Evolutionary conservation across 306 rosid species (phyloP).

Genomic region (Quercus variabilis): DNA sequence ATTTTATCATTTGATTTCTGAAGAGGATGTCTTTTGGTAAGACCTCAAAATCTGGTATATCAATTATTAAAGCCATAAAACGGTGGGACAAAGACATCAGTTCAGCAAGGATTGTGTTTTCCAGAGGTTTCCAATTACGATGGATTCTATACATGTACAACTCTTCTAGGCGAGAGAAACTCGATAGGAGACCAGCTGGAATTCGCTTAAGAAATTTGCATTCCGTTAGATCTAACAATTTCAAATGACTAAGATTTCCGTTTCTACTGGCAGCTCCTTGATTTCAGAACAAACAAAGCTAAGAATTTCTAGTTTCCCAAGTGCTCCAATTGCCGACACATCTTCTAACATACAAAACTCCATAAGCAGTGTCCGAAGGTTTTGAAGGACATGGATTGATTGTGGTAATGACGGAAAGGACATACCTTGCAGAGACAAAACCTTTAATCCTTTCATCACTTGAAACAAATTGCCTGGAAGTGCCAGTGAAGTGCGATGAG

Average conservation of each 20-base stretch:
- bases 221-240: not conserved
- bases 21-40: too few species aligned
- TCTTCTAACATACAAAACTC: not conserved
- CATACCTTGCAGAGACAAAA: not conserved
- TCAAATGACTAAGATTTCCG: not conserved
- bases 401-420: not conserved
- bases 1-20: too few species aligned
- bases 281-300: not conserved
- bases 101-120: too few species aligned
- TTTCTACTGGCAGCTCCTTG: not conserved
- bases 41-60: too few species aligned
- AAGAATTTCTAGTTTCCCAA: not conserved
- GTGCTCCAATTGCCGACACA: not conserved
- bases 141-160: not conserved
- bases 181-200: not conserved
- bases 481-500: too few species aligned
- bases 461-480: not conserved
- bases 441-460: not conserved
- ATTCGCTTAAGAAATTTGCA: fast-evolving
- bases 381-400: not conserved
- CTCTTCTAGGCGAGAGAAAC: not conserved
- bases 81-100: too few species aligned
- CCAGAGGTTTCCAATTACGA: not conserved
- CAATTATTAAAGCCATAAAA: too few species aligned
- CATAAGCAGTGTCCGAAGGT: not conserved